These are phyloP conservation scores for Xylaria sp. DNA, from an alignment of 2,329 filamentous ascomycete genomes.

Conservation along the genomic window DNA sequence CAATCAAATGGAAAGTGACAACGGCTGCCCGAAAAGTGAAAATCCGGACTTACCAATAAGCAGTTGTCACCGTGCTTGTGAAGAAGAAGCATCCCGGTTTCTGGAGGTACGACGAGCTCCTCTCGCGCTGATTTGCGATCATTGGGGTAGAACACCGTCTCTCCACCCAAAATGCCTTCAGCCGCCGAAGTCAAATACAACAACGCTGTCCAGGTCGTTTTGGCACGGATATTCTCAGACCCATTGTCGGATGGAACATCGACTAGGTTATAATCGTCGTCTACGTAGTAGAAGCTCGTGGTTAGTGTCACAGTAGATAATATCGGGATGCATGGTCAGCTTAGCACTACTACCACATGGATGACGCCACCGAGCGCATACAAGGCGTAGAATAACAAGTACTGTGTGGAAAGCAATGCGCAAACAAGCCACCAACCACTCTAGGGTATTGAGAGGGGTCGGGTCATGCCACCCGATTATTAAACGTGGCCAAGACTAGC, in stretches of 20 bases:
- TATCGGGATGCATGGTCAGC: background rate
- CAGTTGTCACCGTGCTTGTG: constrained; percentile 92
- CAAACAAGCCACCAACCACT: constrained; percentile 9
- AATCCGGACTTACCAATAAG: constrained; percentile 69
- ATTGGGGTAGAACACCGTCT: constrained; percentile 91
- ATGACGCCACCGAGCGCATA: background rate
- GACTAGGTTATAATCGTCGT: constrained; percentile 86
- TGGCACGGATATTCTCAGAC: constrained; percentile 59
- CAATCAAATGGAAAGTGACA: constrained; percentile 13
- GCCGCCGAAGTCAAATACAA: constrained; percentile 83
- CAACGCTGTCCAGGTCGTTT: constrained; percentile 90
- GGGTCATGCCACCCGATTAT: constrained; percentile 3
- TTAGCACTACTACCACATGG: constrained; percentile 3
- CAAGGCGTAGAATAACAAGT: background rate
- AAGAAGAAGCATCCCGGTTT: constrained; percentile 86
- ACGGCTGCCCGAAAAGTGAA: constrained; percentile 1
- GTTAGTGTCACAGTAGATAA: constrained; percentile 35
- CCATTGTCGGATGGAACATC: constrained; percentile 58
- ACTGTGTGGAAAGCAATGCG: constrained; percentile 9
- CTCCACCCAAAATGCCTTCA: constrained; percentile 83
- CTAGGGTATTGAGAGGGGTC: background rate
- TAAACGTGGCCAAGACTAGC: background rate
- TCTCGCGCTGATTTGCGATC: constrained; percentile 65
- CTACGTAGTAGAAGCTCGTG: constrained; percentile 55
- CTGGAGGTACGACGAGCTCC: constrained; percentile 76